Evolutionary conservation across 2,329 filamentous ascomycete species (phyloP).

Genomic region (Diplodia intermedia): DNA sequence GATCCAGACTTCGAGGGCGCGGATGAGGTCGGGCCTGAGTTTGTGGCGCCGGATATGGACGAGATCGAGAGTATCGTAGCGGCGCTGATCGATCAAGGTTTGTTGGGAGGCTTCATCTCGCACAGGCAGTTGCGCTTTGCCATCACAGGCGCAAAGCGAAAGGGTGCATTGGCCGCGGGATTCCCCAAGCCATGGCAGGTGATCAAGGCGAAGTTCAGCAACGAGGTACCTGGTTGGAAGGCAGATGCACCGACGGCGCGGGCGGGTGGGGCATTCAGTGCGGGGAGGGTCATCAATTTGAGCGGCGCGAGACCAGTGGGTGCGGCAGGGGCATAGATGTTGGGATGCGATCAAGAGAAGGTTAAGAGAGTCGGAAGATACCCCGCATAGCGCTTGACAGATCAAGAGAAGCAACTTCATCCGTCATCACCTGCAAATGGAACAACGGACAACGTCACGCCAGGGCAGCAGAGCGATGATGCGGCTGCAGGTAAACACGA

Average conservation of each 20-base stretch:
- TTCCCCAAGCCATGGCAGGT: constrained; percentile 79
- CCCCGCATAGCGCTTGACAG: background rate
- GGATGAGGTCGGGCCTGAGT: constrained; percentile 38
- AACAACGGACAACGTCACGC: background rate
- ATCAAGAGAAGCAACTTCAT: background rate
- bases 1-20: constrained; percentile 56
- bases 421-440: background rate
- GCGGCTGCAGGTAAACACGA: constrained; percentile 2
- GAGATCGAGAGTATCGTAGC: constrained; percentile 81
- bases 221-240: constrained; percentile 79
- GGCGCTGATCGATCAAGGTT: constrained; percentile 77
- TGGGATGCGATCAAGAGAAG: background rate
- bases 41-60: constrained; percentile 56
- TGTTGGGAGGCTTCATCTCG: constrained; percentile 84
- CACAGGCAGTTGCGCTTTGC: constrained; percentile 80
- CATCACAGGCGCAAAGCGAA: constrained; percentile 73
- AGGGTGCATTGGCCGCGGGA: constrained; percentile 67
- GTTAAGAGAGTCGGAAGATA: background rate
- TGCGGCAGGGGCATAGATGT: constrained; percentile 13
- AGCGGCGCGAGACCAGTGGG: constrained; percentile 59
- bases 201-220: constrained; percentile 61
- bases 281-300: constrained; percentile 65
- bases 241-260: constrained; percentile 43
- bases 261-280: constrained; percentile 41
- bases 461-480: constrained; percentile 8